Conservation (phyloP, 169 alveolate genomes). For the Neospora caninum region DNA sequence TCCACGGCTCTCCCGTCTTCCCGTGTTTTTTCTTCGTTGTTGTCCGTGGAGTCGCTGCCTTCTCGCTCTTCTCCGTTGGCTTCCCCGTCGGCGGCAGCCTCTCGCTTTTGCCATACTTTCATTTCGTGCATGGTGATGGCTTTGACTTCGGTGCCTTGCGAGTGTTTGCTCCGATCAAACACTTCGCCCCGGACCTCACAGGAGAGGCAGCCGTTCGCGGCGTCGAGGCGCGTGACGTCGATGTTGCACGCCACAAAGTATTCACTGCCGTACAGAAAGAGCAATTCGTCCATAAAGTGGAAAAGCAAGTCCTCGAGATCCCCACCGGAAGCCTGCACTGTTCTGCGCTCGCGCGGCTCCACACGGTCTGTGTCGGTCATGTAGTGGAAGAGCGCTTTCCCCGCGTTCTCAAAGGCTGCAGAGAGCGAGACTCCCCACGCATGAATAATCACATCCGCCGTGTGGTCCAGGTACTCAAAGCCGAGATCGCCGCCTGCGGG, state of each 20-base stretch:
- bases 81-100: background rate
- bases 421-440: slow-evolving; percentile 43
- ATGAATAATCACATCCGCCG: slow-evolving; percentile 62
- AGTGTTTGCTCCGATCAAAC: slow-evolving; percentile 13
- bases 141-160: slow-evolving; percentile 66
- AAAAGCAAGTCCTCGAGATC: slow-evolving; percentile 43
- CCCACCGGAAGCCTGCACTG: background rate
- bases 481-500: background rate
- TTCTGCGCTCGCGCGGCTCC: slow-evolving; percentile 2
- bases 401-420: slow-evolving; percentile 7
- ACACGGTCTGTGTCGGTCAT: slow-evolving; percentile 48
- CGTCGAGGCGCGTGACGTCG: background rate
- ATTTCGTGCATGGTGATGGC: slow-evolving; percentile 68
- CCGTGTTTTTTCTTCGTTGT: background rate
- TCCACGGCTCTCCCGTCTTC: background rate
- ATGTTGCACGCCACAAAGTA: slow-evolving; percentile 38
- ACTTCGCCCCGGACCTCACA: slow-evolving; percentile 14
- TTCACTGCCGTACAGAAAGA: slow-evolving; percentile 23
- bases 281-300: slow-evolving; percentile 52
- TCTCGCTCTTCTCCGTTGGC: background rate
- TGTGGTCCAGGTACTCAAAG: slow-evolving; percentile 43
- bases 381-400: slow-evolving; percentile 44
- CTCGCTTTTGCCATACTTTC: slow-evolving; percentile 3
- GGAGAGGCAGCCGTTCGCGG: background rate
- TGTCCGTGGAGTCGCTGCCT: background rate